Evolutionary conservation across 192 early-diverging fungal genomes (phyloP).

Genomic region (Gamsiella multidivaricata): DNA sequence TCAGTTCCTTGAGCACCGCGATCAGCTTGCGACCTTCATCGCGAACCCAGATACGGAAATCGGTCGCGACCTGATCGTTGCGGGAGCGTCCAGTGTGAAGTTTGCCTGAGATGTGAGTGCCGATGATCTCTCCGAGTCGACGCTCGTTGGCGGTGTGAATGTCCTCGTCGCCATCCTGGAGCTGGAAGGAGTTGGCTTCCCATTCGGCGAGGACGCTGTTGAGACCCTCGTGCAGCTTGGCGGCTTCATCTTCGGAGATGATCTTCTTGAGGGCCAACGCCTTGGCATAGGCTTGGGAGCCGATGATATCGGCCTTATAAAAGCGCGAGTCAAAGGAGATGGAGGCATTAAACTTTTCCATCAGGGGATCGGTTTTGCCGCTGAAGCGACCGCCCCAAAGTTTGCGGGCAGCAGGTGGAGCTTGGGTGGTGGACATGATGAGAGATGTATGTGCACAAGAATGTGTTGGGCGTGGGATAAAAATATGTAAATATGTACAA

Average conservation of each 20-base stretch:
- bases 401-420: slow-evolving; percentile 39
- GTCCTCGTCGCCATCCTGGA: slow-evolving; percentile 90
- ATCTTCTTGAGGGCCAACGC: slow-evolving; percentile 80
- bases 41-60: slow-evolving; percentile 94
- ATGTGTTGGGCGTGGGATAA: neutral
- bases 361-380: slow-evolving; percentile 92
- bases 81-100: slow-evolving; percentile 96
- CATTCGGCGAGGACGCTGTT: slow-evolving; percentile 84
- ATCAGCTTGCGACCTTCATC: slow-evolving; percentile 78
- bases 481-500: neutral
- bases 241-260: slow-evolving; percentile 80
- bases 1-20: slow-evolving; percentile 78
- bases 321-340: slow-evolving; percentile 95
- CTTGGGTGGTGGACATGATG: neutral
- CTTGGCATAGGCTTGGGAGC: slow-evolving; percentile 91
- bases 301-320: slow-evolving; percentile 88
- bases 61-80: slow-evolving; percentile 99
- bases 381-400: slow-evolving; percentile 92
- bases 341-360: slow-evolving; percentile 97
- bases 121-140: slow-evolving; percentile 91
- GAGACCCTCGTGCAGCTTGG: slow-evolving; percentile 80
- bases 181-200: slow-evolving; percentile 75
- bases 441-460: neutral
- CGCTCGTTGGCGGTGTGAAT: slow-evolving; percentile 99
- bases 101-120: slow-evolving; percentile 88